A percentile compares a stretch with the other conserved stretches of the same genome.
Evolutionary conservation across 2,329 filamentous ascomycete genomes (phyloP).

Genomic region (Thelonectria olida): DNA sequence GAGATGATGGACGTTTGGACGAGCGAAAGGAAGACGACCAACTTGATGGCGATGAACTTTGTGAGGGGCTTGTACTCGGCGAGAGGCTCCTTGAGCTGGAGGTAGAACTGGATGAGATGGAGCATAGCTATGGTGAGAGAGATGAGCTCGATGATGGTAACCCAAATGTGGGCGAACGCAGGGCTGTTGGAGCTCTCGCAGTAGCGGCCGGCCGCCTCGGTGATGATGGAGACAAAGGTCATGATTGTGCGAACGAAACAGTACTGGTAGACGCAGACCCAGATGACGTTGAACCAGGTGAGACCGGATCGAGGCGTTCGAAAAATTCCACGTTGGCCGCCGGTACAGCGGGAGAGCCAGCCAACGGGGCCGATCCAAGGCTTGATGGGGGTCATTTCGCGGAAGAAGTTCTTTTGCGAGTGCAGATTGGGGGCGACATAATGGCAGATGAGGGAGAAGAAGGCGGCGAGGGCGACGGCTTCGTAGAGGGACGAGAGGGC

Average conservation of each 20-base stretch:
- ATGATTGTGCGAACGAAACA: slow-evolving; percentile 84
- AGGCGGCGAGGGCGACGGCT: slow-evolving; percentile 86
- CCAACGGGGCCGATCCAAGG: slow-evolving; percentile 80
- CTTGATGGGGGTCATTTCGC: slow-evolving; percentile 69
- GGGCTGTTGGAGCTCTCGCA: slow-evolving; percentile 83
- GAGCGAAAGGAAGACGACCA: slow-evolving; percentile 91
- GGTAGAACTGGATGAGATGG: slow-evolving; percentile 86
- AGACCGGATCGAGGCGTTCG: slow-evolving; percentile 80
- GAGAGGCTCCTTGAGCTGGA: slow-evolving; percentile 76
- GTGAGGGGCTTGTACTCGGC: slow-evolving; percentile 76
- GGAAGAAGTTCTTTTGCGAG: slow-evolving; percentile 84
- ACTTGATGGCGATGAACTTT: slow-evolving; percentile 87
- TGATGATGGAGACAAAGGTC: slow-evolving; percentile 79
- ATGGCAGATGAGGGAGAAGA: slow-evolving; percentile 84
- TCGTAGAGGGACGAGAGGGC: slow-evolving; percentile 88
- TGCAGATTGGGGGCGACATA: slow-evolving; percentile 82
- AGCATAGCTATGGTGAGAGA: slow-evolving; percentile 88
- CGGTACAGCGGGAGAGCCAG: slow-evolving; percentile 76
- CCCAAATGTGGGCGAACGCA: slow-evolving; percentile 84
- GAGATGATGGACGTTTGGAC: slow-evolving; percentile 74
- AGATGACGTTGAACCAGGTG: slow-evolving; percentile 91
- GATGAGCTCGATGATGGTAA: slow-evolving; percentile 74
- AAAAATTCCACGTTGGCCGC: slow-evolving; percentile 74
- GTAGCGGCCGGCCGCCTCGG: slow-evolving; percentile 75
- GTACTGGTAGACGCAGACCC: slow-evolving; percentile 86